Evolutionary conservation across 2,329 filamentous ascomycete genomes (phyloP), one percentile per base, ranked within the genome.

Genomic region (Periconia sp.): DNA sequence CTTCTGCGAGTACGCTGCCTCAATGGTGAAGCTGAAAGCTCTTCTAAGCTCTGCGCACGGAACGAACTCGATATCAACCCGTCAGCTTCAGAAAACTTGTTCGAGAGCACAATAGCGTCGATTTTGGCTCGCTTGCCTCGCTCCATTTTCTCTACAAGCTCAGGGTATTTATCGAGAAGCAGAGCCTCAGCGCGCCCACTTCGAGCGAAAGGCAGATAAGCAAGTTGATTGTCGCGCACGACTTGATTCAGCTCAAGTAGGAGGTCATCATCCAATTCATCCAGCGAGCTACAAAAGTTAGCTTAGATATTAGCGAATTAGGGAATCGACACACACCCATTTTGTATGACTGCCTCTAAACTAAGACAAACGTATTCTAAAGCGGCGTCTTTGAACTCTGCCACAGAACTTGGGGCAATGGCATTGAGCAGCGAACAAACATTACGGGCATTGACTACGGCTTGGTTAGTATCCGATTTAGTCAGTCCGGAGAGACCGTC

Each of bases 351-450:
- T 5, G 85, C 84, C 68, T 99, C 94, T 43, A 97, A 78, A 60
- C 96, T 95, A 31, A 96, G 75, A 59, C 91, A 96, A 16, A 96
- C 84, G 63, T 96, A 99, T 66, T 96, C 89, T 21, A 97, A 75
- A 0, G 88, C 89, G 8, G 88, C 87, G 55, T 94, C 83, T 68
- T 95, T 96, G 73, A 99, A 96, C 43, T 88, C 84, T 1, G 83
- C 83, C 5, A 96, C 85, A 0, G 87, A 87, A 63, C 88, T 95
- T 3, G 89, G 88, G 31, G 89, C 88, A 47, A 96, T 87, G 2
- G 87, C 87, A 61, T 95, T 96, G 9, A 99, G 78, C 12, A 97
- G 77, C 38, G 86, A 84, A 45, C 89, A 89, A 18, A 96, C 86
- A 63, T 96, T 99, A 18, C 92, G 86, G 37, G 61, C 55, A 30